Base-by-base conservation (phyloP, 139 green algal species). In the Tetradesmus obliquus region DNA sequence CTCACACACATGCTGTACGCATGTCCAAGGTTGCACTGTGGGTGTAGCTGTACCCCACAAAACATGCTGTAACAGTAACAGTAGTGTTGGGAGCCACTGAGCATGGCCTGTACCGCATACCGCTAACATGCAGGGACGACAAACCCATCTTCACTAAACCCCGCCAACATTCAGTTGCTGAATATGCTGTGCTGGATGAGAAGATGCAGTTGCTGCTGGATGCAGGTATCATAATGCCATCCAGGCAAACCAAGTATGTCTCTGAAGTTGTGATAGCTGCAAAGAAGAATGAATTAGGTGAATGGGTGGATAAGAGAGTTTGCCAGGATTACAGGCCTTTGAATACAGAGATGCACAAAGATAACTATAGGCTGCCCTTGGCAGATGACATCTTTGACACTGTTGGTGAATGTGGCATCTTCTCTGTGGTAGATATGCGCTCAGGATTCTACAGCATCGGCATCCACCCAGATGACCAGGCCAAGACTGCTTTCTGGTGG, bases 361-460 rank as follows among this genome's bases (percentile, higher is more conserved):
- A 71, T 19, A 71, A 71, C 60, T 71, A 71, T 19, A 71, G 60
- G 9, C 9, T 71, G 9, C 60, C 60, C 19, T 19, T 15, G 2
- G 60, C 60, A 19, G 60, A 71, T 71, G 60, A 71, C 60, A 71
- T 71, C 15, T 71, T 19, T 71, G 60, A 71, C 19, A 71, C 60
- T 3, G 9, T 71, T 20, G 60, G 60, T 71, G 60, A 71, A 4
- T 71, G 60, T 71, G 60, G 45, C 0, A 85, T 91, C 54, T 95
- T 95, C 32, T 89, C 24, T 45, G 91, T 92, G 53, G 82, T 95
- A n/a, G 88, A 95, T 69, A 24, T 94, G 10, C 53, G 81, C 5
- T 82, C 88, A 24, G 93, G 88, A 24, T 95, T 91, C n/a, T 71
- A 89, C 79, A 91, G 92, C 62, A 45, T 94, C 2, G 69, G 32